Evolutionary conservation across 768 basidiomycete genomes (phyloP), one percentile per base, ranked within the genome.

Genomic region (Paxillus rubicundulus): DNA sequence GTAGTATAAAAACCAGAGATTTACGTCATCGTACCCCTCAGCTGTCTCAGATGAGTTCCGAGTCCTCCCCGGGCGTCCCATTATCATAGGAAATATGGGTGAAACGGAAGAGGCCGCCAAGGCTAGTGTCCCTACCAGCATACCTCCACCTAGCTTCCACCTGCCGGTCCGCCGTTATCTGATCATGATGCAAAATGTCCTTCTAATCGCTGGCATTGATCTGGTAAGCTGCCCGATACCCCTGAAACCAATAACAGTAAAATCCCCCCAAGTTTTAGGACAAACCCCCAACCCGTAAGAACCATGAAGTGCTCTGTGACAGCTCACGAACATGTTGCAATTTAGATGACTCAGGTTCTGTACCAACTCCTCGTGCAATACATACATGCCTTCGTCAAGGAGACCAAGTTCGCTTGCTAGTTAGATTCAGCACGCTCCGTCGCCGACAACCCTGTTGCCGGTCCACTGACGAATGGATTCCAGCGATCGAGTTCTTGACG

Each of bases 381-480:
- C 63, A 55, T 93, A 8, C 91, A 93, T 63, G 78, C 82, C 36
- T 89, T 90, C 57, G 74, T 89, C 21, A 76, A 74, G 41, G 90
- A 92, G 67, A 86, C 87, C 1, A 77, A 81, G 80, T 77, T 20
- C 36, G 74, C 63, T 28, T 30, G 12, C 38, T 50, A 4, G 24
- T 24, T 30, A n/a, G 14, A 4, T 14, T 10, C 28, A 24, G 17
- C 10, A 42, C 12, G 28, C 14, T n/a, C 16, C 28, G 30, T 9
- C 34, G 18, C 47, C 14, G 17, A 56, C 20, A 24, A 9, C 33
- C 43, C 5, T 16, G 9, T 36, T 80, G 79, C 51, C 68, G 92
- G 46, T 89, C 90, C 14, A 87, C 83, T 1, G 86, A 92, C 2
- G 92, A 94, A 74, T 94, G 92, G 92, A 85, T 85, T 86, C 67